phyloP scores from a whole-genome alignment of 139 green algal species.

The Axilococcus clingmanii region DNA sequence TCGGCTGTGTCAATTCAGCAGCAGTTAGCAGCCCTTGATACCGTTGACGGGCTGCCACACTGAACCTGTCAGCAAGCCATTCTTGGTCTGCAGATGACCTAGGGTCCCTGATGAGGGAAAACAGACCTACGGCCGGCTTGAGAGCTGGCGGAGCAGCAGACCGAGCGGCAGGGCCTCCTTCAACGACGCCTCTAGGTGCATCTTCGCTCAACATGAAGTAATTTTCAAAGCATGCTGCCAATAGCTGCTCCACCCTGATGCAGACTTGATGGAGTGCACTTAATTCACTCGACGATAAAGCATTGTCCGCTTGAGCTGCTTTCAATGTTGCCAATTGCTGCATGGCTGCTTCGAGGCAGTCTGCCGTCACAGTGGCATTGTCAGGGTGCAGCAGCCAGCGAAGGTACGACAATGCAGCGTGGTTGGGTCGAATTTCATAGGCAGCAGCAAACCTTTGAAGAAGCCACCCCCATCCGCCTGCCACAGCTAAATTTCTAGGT shows the following conservation, averaged over 20 bases:
- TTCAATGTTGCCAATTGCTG: constrained; percentile 32
- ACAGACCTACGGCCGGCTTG: constrained; percentile 18
- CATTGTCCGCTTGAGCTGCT: constrained; percentile 10
- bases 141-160: constrained; percentile 16
- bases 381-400: constrained; percentile 33
- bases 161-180: constrained; percentile 19
- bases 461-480: constrained; percentile 38
- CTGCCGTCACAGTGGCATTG: constrained; percentile 27
- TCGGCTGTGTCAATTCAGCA: constrained; percentile 4
- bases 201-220: constrained; percentile 38
- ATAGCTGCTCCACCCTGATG: constrained; percentile 24
- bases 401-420: constrained; percentile 31
- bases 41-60: constrained; percentile 23
- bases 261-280: constrained; percentile 27
- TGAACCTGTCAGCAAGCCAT: constrained; percentile 35
- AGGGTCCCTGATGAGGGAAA: neutral
- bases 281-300: constrained; percentile 24
- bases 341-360: constrained; percentile 32
- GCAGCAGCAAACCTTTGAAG: constrained; percentile 20
- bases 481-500: constrained; percentile 15
- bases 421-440: constrained; percentile 34
- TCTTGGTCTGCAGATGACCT: constrained; percentile 2
- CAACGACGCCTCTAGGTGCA: constrained; percentile 23
- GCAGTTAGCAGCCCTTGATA: constrained; percentile 30
- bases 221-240: constrained; percentile 37